These are phyloP conservation scores for Coniella lustricola DNA, from an alignment of 2,329 filamentous ascomycete species.

Conservation along the genomic window DNA sequence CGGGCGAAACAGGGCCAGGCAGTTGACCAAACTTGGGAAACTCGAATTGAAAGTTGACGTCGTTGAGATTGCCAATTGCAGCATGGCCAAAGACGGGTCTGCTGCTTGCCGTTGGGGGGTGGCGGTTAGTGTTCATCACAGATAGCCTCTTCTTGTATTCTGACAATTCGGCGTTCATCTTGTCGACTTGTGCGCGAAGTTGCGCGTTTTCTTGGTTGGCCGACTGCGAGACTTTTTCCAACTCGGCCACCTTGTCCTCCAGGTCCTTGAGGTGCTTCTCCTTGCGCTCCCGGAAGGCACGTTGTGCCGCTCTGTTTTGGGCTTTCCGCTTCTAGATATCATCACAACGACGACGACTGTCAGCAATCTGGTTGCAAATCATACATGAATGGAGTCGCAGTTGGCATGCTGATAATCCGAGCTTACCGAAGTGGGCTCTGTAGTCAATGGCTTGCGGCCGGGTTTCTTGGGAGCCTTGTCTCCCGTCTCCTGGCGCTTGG, in stretches of 20 bases:
- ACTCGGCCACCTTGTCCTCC: constrained; percentile 67
- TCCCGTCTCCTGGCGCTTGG: constrained; percentile 72
- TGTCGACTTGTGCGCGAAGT: constrained; percentile 81
- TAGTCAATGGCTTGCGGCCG: constrained; percentile 89
- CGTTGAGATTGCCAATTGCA: constrained; percentile 54
- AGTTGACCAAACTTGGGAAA: constrained; percentile 89
- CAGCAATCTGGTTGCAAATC: too few relatives aligned
- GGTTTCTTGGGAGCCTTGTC: constrained; percentile 92
- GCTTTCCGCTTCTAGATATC: constrained; percentile 83
- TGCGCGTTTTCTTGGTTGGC: constrained; percentile 80
- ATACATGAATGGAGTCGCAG: too few relatives aligned
- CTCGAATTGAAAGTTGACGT: constrained; percentile 87
- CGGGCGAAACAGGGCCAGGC: constrained; percentile 32
- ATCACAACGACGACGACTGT: constrained; percentile 9
- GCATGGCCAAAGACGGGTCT: constrained; percentile 42
- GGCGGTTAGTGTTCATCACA: constrained; percentile 36
- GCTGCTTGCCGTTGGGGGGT: constrained; percentile 19
- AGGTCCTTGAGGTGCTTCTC: constrained; percentile 84
- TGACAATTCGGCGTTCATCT: constrained; percentile 73
- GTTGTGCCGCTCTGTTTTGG: constrained; percentile 86
- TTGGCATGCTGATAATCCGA: not conserved
- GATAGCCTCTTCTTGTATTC: constrained; percentile 87
- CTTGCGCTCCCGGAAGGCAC: constrained; percentile 90
- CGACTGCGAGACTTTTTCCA: constrained; percentile 76
- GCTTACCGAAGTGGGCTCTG: constrained; percentile 91